Percentiles rank a stretch among this genome's conserved stretches.
Conservation (phyloP, 1,284 basidiomycete genomes). For the Heimioporus retisporus region DNA sequence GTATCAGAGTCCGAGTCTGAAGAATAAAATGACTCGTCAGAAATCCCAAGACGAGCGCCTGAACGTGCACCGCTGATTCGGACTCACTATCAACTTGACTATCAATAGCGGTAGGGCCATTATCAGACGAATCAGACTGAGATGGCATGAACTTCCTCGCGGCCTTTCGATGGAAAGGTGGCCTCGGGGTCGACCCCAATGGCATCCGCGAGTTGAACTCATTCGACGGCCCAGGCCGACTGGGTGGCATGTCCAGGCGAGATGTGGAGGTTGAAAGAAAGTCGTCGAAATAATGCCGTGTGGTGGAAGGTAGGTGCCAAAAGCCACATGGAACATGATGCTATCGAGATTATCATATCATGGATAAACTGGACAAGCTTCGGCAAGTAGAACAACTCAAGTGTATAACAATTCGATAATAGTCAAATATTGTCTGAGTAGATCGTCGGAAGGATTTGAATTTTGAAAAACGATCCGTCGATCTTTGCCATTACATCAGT, state of each 20-base stretch:
- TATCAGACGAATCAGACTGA: conserved; percentile 22
- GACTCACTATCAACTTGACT: conserved; percentile 24
- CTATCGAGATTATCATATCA: too few species aligned
- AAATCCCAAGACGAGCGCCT: background rate
- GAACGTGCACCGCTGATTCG: background rate
- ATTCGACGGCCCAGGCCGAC: conserved; percentile 2
- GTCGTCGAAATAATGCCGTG: background rate
- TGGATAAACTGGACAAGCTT: too few species aligned
- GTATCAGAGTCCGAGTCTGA: conserved; percentile 26
- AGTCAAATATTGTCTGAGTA: too few species aligned
- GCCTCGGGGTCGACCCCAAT: background rate
- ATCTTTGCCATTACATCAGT: too few species aligned
- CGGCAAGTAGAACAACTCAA: too few species aligned
- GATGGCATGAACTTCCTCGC: conserved; percentile 25
- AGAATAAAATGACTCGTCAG: conserved; percentile 4
- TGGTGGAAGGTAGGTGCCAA: background rate
- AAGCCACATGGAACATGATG: too few species aligned
- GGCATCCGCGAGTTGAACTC: too few species aligned
- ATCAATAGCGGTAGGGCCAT: background rate
- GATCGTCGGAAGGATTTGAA: too few species aligned
- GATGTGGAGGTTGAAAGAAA: too few species aligned
- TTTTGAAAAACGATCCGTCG: too few species aligned
- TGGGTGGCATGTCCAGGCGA: conserved; percentile 23
- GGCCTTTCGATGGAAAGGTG: conserved; percentile 15
- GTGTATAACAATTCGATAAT: too few species aligned